Conservation (phyloP, 2,329 filamentous ascomycete species). For the Ambrosiella xylebori region DNA sequence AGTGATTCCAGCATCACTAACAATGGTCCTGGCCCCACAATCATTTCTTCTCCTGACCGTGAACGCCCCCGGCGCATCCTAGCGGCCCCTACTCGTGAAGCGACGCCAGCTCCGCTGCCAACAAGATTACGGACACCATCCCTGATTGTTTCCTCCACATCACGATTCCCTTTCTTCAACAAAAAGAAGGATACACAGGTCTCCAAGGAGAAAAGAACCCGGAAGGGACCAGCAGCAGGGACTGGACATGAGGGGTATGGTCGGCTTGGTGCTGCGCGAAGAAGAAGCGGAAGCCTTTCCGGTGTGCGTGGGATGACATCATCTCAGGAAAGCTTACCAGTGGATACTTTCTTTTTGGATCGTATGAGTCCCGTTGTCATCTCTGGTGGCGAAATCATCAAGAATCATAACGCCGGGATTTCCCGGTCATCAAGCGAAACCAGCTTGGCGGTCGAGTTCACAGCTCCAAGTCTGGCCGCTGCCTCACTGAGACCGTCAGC, state of each 20-base stretch:
- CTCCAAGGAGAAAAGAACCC: constrained; percentile 23
- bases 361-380: constrained; percentile 51
- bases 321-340: constrained; percentile 35
- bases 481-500: constrained; percentile 37
- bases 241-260: constrained; percentile 85
- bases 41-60: constrained; percentile 1
- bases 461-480: constrained; percentile 24
- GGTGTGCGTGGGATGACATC: constrained; percentile 21
- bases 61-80: neutral
- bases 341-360: constrained; percentile 42
- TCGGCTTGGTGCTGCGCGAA: constrained; percentile 40
- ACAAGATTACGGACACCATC: constrained; percentile 29
- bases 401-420: constrained; percentile 41
- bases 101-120: constrained; percentile 11
- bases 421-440: constrained; percentile 33
- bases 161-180: constrained; percentile 63
- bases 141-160: constrained; percentile 36
- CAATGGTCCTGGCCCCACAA: constrained; percentile 17
- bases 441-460: constrained; percentile 29
- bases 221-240: constrained; percentile 75
- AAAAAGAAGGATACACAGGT: constrained; percentile 48
- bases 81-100: neutral
- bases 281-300: constrained; percentile 44
- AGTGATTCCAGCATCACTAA: constrained; percentile 21
- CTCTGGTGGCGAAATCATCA: constrained; percentile 42